These are phyloP conservation scores for Chaetomium fimeti DNA, from an alignment of 495 filamentous ascomycete genomes.

Conservation along the genomic window DNA sequence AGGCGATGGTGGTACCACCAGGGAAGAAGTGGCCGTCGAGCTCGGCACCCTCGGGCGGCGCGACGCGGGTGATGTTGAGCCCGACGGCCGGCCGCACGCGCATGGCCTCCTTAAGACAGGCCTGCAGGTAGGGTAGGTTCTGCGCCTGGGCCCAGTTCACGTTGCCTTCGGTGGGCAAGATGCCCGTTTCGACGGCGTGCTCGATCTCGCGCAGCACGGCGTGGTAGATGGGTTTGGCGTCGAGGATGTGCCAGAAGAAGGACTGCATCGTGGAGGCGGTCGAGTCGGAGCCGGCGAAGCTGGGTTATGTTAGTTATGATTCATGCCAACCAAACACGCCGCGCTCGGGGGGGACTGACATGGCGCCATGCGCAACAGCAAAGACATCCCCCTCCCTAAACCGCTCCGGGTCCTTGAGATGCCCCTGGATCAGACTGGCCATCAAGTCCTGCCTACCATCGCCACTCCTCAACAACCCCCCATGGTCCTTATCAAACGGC, in stretches of 20 bases:
- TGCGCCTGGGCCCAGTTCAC: slow-evolving; percentile 48
- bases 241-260: slow-evolving; percentile 55
- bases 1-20: slow-evolving; percentile 49
- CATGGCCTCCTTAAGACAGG: slow-evolving; percentile 66
- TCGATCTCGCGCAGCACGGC: slow-evolving; percentile 49
- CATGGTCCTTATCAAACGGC: slow-evolving; percentile 47
- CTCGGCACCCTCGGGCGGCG: slow-evolving; percentile 53
- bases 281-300: slow-evolving; percentile 63
- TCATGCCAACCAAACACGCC: not conserved
- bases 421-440: slow-evolving; percentile 47
- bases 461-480: slow-evolving; percentile 39
- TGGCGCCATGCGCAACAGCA: slow-evolving; percentile 54
- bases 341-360: slow-evolving; percentile 37
- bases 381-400: slow-evolving; percentile 55
- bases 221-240: slow-evolving; percentile 43
- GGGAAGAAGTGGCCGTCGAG: slow-evolving; percentile 56
- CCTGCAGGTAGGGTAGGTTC: slow-evolving; percentile 58
- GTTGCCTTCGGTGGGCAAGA: slow-evolving; percentile 45
- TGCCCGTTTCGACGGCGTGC: slow-evolving; percentile 37
- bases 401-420: slow-evolving; percentile 46
- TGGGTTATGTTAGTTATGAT: slow-evolving; percentile 14
- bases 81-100: slow-evolving; percentile 63
- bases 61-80: slow-evolving; percentile 53
- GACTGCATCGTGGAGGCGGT: slow-evolving; percentile 59
- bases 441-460: slow-evolving; percentile 52